phyloP scores from a whole-genome alignment of 2,329 filamentous ascomycete genomes.

The Scortechinia acanthostroma region DNA sequence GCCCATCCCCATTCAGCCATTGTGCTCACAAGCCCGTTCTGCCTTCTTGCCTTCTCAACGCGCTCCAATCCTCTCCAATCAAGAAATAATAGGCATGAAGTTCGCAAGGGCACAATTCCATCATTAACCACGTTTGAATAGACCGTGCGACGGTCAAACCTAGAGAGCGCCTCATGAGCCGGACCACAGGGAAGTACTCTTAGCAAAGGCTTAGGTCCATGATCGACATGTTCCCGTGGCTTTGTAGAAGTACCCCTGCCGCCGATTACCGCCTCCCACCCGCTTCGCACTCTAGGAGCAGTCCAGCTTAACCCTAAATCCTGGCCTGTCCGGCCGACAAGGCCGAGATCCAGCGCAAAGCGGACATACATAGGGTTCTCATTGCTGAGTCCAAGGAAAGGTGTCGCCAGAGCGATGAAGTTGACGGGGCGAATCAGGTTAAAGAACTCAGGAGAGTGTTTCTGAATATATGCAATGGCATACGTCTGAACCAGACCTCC shows the following conservation, averaged over 20 bases:
- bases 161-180: conserved; percentile 77
- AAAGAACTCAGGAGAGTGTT: conserved; percentile 88
- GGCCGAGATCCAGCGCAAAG: conserved; percentile 89
- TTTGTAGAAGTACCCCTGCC: conserved; percentile 65
- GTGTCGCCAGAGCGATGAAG: conserved; percentile 81
- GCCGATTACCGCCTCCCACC: conserved; percentile 82
- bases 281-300: conserved; percentile 75
- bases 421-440: conserved; percentile 79
- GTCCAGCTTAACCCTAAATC: conserved; percentile 93
- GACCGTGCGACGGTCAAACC: conserved; percentile 82
- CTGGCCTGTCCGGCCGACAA: conserved; percentile 92
- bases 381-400: conserved; percentile 86
- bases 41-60: conserved; percentile 87
- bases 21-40: conserved; percentile 86
- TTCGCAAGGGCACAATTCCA: conserved; percentile 88
- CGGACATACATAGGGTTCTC: conserved; percentile 97
- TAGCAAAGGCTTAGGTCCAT: conserved; percentile 80
- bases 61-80: conserved; percentile 92
- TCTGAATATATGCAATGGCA: conserved; percentile 91
- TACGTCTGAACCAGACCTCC: conserved; percentile 88
- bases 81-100: conserved; percentile 89
- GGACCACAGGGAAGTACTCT: conserved; percentile 86
- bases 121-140: conserved; percentile 98
- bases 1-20: conserved; percentile 92
- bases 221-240: background rate